Conservation (phyloP, 139 green algal genomes). For the Trebouxia sp. region DNA sequence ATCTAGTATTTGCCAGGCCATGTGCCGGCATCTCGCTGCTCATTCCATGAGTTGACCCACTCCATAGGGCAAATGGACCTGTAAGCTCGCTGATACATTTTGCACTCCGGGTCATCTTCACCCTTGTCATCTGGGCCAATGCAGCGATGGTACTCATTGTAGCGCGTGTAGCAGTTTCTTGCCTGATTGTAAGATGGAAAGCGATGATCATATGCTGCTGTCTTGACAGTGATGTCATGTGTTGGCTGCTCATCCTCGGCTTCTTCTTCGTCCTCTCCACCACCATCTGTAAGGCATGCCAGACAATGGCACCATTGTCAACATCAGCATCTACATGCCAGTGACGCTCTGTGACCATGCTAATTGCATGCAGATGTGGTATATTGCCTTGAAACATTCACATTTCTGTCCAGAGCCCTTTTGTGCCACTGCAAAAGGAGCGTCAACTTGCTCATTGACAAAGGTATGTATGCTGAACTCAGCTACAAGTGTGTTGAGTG, state of each 20-base stretch:
- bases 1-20: constrained; percentile 31
- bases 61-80: constrained; percentile 81
- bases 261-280: constrained; percentile 28
- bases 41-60: constrained; percentile 61
- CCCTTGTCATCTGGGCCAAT: constrained; percentile 64
- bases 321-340: neutral
- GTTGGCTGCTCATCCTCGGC: constrained; percentile 31
- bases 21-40: constrained; percentile 32
- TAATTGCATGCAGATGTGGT: no score
- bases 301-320: neutral
- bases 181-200: constrained; percentile 51
- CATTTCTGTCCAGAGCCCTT: no score
- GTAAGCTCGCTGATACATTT: constrained; percentile 76
- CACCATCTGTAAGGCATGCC: neutral
- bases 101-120: constrained; percentile 72
- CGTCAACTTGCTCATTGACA: no score
- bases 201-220: constrained; percentile 72
- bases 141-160: constrained; percentile 82
- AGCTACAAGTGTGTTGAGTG: no score
- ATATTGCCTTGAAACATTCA: no score
- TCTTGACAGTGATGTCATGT: constrained; percentile 55
- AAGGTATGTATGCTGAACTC: no score
- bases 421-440: no score
- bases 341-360: neutral
- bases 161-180: constrained; percentile 89